These are phyloP conservation scores for Candida sp. DNA, from an alignment of 1,139 yeast genomes.

Conservation along the genomic window DNA sequence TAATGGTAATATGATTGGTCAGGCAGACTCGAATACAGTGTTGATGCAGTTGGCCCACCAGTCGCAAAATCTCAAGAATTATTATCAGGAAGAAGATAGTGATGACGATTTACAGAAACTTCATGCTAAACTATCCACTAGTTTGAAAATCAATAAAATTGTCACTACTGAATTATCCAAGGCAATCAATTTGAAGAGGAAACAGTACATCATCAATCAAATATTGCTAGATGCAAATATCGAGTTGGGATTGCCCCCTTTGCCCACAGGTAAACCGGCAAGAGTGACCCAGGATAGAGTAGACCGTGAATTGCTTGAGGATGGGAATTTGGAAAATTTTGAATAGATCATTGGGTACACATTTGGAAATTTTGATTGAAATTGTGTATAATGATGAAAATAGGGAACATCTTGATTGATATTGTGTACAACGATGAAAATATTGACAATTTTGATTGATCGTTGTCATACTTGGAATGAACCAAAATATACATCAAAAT, in stretches of 20 bases:
- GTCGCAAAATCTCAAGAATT: slow-evolving; percentile 4
- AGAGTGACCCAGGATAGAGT: slow-evolving; percentile 25
- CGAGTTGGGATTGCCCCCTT: slow-evolving; percentile 32
- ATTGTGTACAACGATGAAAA: too few relatives aligned
- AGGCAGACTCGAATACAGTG: slow-evolving; percentile 1
- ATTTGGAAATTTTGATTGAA: too few relatives aligned
- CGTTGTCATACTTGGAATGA: too few relatives aligned
- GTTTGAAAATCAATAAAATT: slow-evolving; percentile 44
- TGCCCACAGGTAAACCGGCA: slow-evolving; percentile 13
- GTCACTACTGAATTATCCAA: slow-evolving; percentile 41
- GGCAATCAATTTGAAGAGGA: slow-evolving; percentile 34
- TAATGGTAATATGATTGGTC: slow-evolving; percentile 8
- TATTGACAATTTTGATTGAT: too few relatives aligned
- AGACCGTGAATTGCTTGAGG: slow-evolving; percentile 25
- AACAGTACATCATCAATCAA: slow-evolving; percentile 58
- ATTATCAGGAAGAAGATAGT: background rate
- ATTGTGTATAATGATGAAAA: too few relatives aligned
- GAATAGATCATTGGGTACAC: too few relatives aligned
- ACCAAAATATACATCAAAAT: too few relatives aligned
- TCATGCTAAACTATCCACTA: slow-evolving; percentile 34
- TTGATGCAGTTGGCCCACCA: background rate
- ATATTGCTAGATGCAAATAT: slow-evolving; percentile 50
- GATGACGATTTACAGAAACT: slow-evolving; percentile 15
- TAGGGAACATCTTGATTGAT: too few relatives aligned
- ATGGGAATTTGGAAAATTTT: background rate